A percentile compares a stretch with the other conserved stretches of the same genome.
These are phyloP conservation scores for Telopea speciosissima DNA, from an alignment of 177 flowering plant genomes.

Conservation along the genomic window DNA sequence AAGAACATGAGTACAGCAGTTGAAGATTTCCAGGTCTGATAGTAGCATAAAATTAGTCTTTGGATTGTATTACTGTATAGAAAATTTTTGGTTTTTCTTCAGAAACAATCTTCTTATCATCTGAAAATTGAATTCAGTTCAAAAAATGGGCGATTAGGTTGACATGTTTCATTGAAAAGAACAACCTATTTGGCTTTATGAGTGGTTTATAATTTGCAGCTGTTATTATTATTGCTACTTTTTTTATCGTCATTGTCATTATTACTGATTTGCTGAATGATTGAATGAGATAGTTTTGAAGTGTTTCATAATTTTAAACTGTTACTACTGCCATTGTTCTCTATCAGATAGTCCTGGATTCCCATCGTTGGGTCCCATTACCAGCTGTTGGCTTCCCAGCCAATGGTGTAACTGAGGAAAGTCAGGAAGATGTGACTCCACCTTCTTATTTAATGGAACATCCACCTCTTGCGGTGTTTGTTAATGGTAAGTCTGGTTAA, in stretches of 20 bases:
- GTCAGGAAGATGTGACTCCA: constrained; percentile 82
- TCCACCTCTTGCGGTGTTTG: constrained; percentile 94
- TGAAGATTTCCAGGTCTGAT: constrained; percentile 88
- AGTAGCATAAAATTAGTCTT: constrained; percentile 1
- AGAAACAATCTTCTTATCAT: background rate
- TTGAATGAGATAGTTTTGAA: too few species aligned
- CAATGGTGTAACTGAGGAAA: constrained; percentile 53
- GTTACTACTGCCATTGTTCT: constrained; percentile 12
- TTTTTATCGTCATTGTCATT: too few species aligned
- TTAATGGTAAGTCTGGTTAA: constrained; percentile 54
- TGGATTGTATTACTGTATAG: background rate
- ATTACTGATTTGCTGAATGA: too few species aligned
- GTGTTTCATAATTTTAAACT: too few species aligned
- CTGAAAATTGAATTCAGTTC: background rate
- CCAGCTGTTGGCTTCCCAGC: constrained; percentile 79
- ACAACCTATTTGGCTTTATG: background rate
- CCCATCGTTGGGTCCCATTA: constrained; percentile 96
- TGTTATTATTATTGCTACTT: constrained; percentile 5
- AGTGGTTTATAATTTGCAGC: constrained; percentile 6
- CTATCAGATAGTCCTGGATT: constrained; percentile 79
- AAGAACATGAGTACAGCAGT: constrained; percentile 85
- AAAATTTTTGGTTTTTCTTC: background rate
- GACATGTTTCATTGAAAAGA: background rate
- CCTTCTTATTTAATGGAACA: constrained; percentile 94
- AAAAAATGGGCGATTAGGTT: background rate